Percentiles rank a stretch among this genome's conserved stretches.
phyloP scores from a whole-genome alignment of 2,329 filamentous ascomycete species.

The Cytospora leucostoma region DNA sequence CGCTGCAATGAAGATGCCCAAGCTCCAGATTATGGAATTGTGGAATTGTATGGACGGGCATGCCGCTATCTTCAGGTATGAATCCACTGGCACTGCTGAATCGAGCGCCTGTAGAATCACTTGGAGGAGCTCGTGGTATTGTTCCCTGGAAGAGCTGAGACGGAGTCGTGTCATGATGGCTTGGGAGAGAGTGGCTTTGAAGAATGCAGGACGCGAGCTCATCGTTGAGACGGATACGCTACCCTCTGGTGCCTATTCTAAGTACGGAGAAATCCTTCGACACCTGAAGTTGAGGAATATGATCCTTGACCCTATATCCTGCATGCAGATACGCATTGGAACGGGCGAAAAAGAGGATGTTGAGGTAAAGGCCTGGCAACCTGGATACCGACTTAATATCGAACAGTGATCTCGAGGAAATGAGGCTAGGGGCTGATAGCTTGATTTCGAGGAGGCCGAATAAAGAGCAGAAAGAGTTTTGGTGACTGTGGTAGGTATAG shows the following conservation, averaged over 20 bases:
- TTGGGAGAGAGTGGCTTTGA: conserved; percentile 1
- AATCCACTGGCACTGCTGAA: neutral
- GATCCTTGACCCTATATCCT: neutral
- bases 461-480: too few relatives aligned
- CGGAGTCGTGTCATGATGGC: too few relatives aligned
- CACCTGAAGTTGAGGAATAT: conserved; percentile 3
- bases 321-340: conserved; percentile 1
- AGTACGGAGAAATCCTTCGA: neutral
- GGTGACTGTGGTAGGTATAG: too few relatives aligned
- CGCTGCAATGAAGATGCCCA: neutral
- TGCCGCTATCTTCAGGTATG: conserved; percentile 8
- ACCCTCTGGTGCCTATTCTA: neutral
- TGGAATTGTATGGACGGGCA: conserved; percentile 9
- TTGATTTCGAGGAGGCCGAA: too few relatives aligned
- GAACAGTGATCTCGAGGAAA: too few relatives aligned
- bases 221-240: conserved; percentile 5
- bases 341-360: neutral
- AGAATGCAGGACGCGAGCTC: neutral
- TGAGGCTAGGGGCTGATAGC: too few relatives aligned
- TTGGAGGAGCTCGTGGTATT: conserved; percentile 6
- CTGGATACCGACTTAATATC: too few relatives aligned
- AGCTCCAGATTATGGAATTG: conserved; percentile 17
- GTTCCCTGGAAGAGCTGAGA: neutral
- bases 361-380: neutral
- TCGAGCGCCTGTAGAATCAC: conserved; percentile 2